phyloP scores from a whole-genome alignment of 2,329 filamentous ascomycete genomes.

The Fusarium fujikuroi region DNA sequence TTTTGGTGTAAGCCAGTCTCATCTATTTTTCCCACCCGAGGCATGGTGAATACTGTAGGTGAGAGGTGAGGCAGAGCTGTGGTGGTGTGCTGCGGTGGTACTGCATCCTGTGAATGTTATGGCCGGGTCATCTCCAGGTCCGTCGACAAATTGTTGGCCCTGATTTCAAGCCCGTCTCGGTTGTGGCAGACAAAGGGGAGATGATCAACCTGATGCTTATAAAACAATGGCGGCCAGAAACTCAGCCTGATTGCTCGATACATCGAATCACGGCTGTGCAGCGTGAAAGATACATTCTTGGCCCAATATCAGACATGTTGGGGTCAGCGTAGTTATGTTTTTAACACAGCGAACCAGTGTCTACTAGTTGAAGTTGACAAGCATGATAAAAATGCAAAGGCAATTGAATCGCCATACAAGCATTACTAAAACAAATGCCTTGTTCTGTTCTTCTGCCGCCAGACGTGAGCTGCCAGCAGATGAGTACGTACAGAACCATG shows the following conservation, averaged over 20 bases:
- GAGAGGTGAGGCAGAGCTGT: not conserved
- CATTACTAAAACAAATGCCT: not conserved
- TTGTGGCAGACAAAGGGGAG: not conserved
- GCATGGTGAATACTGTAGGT: not conserved
- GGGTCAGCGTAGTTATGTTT: not conserved
- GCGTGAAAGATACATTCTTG: not conserved
- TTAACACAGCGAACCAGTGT: not conserved
- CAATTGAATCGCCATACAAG: not conserved
- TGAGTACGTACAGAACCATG: not conserved
- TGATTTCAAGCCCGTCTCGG: not conserved
- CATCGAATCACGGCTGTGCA: not conserved
- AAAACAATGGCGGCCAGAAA: not conserved
- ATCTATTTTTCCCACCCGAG: too few relatives aligned
- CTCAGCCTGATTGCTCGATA: not conserved
- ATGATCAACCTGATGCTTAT: not conserved
- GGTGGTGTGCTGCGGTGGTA: not conserved
- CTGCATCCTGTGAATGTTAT: not conserved
- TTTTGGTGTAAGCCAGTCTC: too few relatives aligned
- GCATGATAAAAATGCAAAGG: not conserved
- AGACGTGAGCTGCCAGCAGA: not conserved
- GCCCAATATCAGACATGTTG: not conserved
- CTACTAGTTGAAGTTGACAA: not conserved
- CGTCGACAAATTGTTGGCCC: not conserved
- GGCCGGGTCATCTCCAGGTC: constrained; percentile 16
- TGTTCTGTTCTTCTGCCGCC: not conserved